Evolutionary conservation across 805 yeast genomes (phyloP), one percentile per base, ranked within the genome.

Genomic region (Ogataea henricii): DNA sequence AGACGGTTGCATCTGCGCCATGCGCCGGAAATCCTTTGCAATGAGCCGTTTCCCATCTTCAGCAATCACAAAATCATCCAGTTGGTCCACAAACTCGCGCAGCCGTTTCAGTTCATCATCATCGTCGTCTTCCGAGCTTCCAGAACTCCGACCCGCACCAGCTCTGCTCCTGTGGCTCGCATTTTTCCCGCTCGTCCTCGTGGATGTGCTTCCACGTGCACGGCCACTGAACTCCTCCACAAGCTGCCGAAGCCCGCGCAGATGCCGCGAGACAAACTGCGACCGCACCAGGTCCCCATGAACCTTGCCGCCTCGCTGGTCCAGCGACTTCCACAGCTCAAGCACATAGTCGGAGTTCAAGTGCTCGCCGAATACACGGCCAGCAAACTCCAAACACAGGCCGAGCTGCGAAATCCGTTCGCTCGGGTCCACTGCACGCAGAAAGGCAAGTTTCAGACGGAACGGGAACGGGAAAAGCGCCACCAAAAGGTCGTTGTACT

Each of bases 1-100:
- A 29, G 77, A 79, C 39, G 76, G 72, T n/a, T 78, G 77, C 67
- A 84, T 76, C 40, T 75, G 71, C 46, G 70, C 71, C 47, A 84
- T 68, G 22, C 88, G 65, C 52, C 77, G 78, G 59, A 66, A 82
- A 55, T 84, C 90, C 48, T 74, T 76, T 9, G 47, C 43, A 1
- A 77, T 46, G 22, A 74, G 50, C 43, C 68, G 67, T 25, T 63
- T 63, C 7, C 78, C 80, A 54, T 76, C 81, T 16, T 63, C 64
- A 16, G 72, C 55, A 9, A 77, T 66, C 17, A 57, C 54, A 8
- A 65, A 71, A 3, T 57, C 55, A 38, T 61, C 63, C 14, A 76
- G 54, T 6, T 59, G 52, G 6, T 56, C 59, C 9, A 67, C 51
- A 45, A 72, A 62, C 13, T 71, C 70, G 4, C 43, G 43, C 14